Base-by-base conservation (phyloP, 208 protist genomes). In the Wallacemonas sp. region DNA sequence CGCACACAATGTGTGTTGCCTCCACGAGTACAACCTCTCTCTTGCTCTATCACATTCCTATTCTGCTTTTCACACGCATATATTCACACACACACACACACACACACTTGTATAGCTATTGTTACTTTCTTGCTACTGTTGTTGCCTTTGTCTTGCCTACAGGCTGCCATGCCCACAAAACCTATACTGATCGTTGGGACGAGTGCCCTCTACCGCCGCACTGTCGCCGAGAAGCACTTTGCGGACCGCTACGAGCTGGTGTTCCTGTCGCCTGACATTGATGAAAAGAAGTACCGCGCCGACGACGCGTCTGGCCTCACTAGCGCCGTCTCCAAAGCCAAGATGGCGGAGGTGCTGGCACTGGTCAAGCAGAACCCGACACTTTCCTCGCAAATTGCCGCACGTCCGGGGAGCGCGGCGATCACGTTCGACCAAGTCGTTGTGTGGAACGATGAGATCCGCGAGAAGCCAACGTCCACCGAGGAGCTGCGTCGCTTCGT, bases 341-440 rank as follows among this genome's bases (percentile, higher is more conserved):
- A 84, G 52, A 68, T 81, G 70, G 32, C 66, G 23, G 62, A 31
- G 26, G 49, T 81, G 11, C 71, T 88, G 44, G 68, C 76, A 44
- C 36, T 82, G 32, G 76, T 63, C 20, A 74, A 89, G 62, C 79
- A 73, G 76, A 57, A 76, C 10, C 49, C 69, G 1, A 48, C 84
- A n/a, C 64, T 69, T 2, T 32, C 14, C 31, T 41, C 26, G 16
- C 20, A 11, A 5, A 45, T 81, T 12, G 45, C 33, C 48, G 45
- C 36, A 31, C 67, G 57, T 0, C 73, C 64, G 10, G 71, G 67
- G 39, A 75, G 72, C 25, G 78, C 92, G 12, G 86, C 77, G 2
- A 61, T 96, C 0, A 91, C 88, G 3, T 94, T 91, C 77, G 91
- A 96, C 65, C 91, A 96, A 66, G 91, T 96, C 0, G 84, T 94